A percentile compares a stretch with the other conserved stretches of the same genome.
These are phyloP conservation scores for barley (Hordeum vulgare) DNA, from an alignment of 176 grass and related monocot species.

Conservation along the genomic window MorexV3_pseudomolecules_assembly NC_058523.1:120998831-120999330, in stretches of 20 bases:
- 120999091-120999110: not conserved
- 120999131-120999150: not conserved
- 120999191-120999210: not conserved
- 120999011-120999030: slow-evolving; percentile 1
- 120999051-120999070: not conserved
- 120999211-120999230: not conserved
- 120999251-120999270: slow-evolving; percentile 13
- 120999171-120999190: not conserved
- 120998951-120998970: not conserved
- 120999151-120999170: not conserved
- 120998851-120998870: slow-evolving; percentile 9
- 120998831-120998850: not conserved
- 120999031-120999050: not conserved
- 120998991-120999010: not conserved
- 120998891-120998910: not conserved
- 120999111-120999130: not conserved
- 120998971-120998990: not conserved
- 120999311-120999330: slow-evolving; percentile 82
- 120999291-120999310: slow-evolving; percentile 82
- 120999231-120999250: not conserved
- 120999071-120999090: not conserved
- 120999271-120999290: slow-evolving; percentile 46
- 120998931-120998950: not conserved
- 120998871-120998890: not conserved
- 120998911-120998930: not conserved